Evolutionary conservation across 805 yeast genomes (phyloP), one percentile per base, ranked within the genome.

Genomic region (Pichia gijzeniarum): DNA sequence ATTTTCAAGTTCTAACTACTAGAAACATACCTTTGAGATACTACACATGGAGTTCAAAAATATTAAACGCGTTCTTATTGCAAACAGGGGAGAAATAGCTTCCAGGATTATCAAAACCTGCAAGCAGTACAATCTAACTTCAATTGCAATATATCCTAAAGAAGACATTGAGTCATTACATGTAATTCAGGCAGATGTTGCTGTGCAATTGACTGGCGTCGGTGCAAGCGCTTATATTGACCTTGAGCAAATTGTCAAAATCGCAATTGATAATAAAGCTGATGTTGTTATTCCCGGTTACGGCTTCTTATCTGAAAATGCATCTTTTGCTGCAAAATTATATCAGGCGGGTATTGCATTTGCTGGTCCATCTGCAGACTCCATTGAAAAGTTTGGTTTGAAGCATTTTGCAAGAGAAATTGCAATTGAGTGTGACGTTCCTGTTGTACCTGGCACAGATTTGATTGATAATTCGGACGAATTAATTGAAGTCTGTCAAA

Each of bases 261-360:
- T 64, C 43, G 69, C 71, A 2, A 54, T 57, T 20, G 54, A 52
- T 13, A 51, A 53, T 8, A 49, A 53, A n/a, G 68, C 59, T 31
- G 64, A 66, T 48, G 67, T 62, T 57, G 68, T 64, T 17, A 61
- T 65, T 47, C 71, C 71, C 12, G 71, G 71, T 44, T 66, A 66
- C 49, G 71, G 74, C 0, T 68, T 69, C 41, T 55, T 69, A 16
- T 61, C 68, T 8, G 73, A 63, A 44, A 62, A 64, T 44, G 43
- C 54, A 9, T 45, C 42, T 14, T 59, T 59, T 44, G 59, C 61
- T 17, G 47, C 45, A 8, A 38, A 32, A 21, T 45, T 59, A 10
- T 38, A 27, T 3, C 28, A 48, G 7, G 33, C 41, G 4, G 53
- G 52, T 9, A 57, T 59, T 21, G 41, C 53, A 13, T 59, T 59